These are phyloP conservation scores for Erysimum cheiri DNA, from an alignment of 441 rosid genomes.

Conservation along the genomic window DNA sequence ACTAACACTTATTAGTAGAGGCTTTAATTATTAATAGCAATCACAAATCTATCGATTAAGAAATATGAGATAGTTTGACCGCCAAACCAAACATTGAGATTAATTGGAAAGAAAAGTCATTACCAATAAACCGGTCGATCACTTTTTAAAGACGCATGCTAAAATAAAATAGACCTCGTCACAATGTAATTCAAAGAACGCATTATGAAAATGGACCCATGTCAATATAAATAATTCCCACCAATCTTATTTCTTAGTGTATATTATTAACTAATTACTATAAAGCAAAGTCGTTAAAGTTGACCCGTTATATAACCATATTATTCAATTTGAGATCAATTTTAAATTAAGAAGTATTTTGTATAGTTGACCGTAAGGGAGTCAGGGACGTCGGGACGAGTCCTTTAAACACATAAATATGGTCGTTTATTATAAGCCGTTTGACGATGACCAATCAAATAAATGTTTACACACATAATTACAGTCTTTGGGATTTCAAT, in stretches of 20 bases:
- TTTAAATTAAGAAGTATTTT: slow-evolving; percentile 2
- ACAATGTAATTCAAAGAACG: slow-evolving; percentile 16
- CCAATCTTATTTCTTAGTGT: slow-evolving; percentile 6
- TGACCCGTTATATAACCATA: slow-evolving; percentile 29
- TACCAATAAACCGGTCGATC: slow-evolving; percentile 18
- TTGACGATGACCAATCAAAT: slow-evolving; percentile 34
- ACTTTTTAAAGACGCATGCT: slow-evolving; percentile 15
- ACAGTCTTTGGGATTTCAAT: no score
- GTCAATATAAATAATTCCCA: background rate
- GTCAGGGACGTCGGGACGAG: background rate
- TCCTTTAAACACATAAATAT: slow-evolving; percentile 1
- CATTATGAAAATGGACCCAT: slow-evolving; percentile 18
- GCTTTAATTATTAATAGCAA: background rate
- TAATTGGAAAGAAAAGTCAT: slow-evolving; percentile 1
- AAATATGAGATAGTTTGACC: slow-evolving; percentile 23
- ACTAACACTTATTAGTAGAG: background rate
- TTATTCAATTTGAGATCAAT: slow-evolving; percentile 14
- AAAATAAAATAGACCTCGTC: slow-evolving; percentile 5
- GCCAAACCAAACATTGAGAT: slow-evolving; percentile 29
- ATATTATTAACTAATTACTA: slow-evolving; percentile 21
- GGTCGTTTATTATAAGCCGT: background rate
- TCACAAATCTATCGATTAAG: background rate
- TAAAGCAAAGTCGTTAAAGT: slow-evolving; percentile 35
- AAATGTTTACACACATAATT: background rate
- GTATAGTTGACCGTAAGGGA: slow-evolving; percentile 7